Base-by-base conservation (phyloP, 306 rosid species). In the Dryas octopetala region DNA sequence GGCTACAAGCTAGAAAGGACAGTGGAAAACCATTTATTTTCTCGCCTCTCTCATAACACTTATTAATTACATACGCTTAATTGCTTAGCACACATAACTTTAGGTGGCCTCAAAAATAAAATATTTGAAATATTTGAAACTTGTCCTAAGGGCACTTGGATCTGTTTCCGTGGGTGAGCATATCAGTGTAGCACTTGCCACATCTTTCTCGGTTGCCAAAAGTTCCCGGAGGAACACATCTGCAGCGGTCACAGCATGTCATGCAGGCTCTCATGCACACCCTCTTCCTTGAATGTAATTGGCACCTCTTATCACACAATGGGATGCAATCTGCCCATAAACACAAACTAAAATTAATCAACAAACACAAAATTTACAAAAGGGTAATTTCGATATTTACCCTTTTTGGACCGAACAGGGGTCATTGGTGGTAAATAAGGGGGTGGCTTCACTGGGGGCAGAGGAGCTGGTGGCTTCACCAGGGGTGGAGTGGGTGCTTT, bases 161-260 rank as follows among this genome's bases (percentile, higher is more conserved):
- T 83, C 57, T 77, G 81, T 83, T 78, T 77, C 95, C 90, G 3
- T 81, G 98, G 73, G 97, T 93, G 50, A 79, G 28, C 97, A 91
- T 90, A 1, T 81, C 88, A 66, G 97, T 88, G 88, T 91, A 94
- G 78, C 98, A 94, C 52, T 86, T 91, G 79, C 98, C 98, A 68
- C 98, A 94, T 15, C 75, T 84, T 80, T 90, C 95, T 13, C 85
- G 66, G 87, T 91, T 93, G 4, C 98, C 98, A 5, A 38, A 93
- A 15, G 98, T 90, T 60, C 98, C 98, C 9, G 98, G 98, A 0
- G 98, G 98, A 1, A 94, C 97, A 69, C 98, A 94, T 75, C 68
- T 87, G 97, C 98, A 94, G 5, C 98, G 86, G 32, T 79, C 83
- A 74, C 98, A 94, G 60, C 98, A 94, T 5, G 98, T 89, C 62